Conservation (phyloP, 148 eudicot species). For the Persicaria tinctoria region DNA sequence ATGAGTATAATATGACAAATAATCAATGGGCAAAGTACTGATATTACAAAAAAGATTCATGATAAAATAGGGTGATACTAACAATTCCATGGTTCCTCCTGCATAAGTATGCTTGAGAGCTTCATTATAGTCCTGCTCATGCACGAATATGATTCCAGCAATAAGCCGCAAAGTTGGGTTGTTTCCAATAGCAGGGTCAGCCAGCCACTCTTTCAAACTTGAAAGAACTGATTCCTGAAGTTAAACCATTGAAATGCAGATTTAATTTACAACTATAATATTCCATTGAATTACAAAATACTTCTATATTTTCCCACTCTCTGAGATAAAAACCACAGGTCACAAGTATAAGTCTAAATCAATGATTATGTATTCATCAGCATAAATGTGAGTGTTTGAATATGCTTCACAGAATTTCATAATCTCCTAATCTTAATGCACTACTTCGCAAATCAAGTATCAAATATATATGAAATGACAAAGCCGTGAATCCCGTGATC, state of each 20-base stretch:
- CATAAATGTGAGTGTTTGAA: neutral
- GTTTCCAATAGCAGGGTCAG: constrained; percentile 73
- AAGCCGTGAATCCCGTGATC: no score
- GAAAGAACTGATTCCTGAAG: constrained; percentile 56
- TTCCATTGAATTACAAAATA: neutral
- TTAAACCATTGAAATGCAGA: neutral
- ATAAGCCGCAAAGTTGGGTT: constrained; percentile 64
- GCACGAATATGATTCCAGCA: constrained; percentile 78
- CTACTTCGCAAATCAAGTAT: no score
- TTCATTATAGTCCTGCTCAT: constrained; percentile 81
- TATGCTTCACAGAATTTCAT: no score
- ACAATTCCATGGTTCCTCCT: constrained; percentile 94
- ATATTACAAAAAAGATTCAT: neutral
- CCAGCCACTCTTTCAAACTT: constrained; percentile 80
- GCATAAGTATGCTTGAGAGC: constrained; percentile 82
- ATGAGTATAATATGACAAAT: neutral
- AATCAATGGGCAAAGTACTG: neutral
- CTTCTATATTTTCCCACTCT: neutral
- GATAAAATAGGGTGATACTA: constrained; percentile 24
- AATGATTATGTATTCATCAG: neutral
- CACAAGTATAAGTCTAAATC: neutral
- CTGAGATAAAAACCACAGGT: neutral
- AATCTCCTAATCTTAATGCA: no score
- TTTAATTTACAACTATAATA: neutral
- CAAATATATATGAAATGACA: no score